phyloP scores from a whole-genome alignment of 2,329 filamentous ascomycete genomes.

The Ophiostoma sp. region DNA sequence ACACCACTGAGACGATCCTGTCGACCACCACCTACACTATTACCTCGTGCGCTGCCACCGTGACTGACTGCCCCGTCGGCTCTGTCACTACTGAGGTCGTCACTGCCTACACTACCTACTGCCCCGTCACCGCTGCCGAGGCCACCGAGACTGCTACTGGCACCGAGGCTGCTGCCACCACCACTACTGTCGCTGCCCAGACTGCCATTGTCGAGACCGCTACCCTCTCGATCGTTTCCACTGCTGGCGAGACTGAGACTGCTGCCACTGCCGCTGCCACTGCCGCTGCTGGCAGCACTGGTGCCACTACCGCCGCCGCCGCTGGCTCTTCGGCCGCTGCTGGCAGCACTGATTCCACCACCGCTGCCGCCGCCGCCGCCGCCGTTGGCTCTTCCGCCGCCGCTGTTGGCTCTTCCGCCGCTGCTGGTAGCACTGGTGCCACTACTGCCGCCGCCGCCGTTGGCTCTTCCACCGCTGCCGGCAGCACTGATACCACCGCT shows the following conservation, averaged over 20 bases:
- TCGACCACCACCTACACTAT: conserved; percentile 32
- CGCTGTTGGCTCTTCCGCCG: not conserved
- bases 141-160: not conserved
- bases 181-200: not conserved
- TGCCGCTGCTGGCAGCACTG: not conserved
- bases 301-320: not conserved
- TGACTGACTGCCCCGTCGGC: conserved; percentile 28
- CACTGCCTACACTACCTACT: conserved; percentile 37
- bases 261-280: not conserved
- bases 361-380: not conserved
- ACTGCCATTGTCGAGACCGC: not conserved
- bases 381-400: not conserved
- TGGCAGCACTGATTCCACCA: not conserved
- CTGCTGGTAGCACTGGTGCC: not conserved
- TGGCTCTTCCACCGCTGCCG: not conserved
- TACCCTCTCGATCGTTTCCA: not conserved
- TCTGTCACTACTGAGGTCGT: conserved; percentile 31
- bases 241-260: not conserved
- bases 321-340: too few species aligned
- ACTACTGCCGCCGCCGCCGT: not conserved
- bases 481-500: not conserved
- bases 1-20: conserved; percentile 25
- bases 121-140: conserved; percentile 34
- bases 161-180: not conserved
- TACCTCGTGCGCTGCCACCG: conserved; percentile 26